A percentile compares a stretch with the other conserved stretches of the same genome.
phyloP scores from a whole-genome alignment of 2,329 filamentous ascomycete genomes.

The Cordyceps farinosa region DNA sequence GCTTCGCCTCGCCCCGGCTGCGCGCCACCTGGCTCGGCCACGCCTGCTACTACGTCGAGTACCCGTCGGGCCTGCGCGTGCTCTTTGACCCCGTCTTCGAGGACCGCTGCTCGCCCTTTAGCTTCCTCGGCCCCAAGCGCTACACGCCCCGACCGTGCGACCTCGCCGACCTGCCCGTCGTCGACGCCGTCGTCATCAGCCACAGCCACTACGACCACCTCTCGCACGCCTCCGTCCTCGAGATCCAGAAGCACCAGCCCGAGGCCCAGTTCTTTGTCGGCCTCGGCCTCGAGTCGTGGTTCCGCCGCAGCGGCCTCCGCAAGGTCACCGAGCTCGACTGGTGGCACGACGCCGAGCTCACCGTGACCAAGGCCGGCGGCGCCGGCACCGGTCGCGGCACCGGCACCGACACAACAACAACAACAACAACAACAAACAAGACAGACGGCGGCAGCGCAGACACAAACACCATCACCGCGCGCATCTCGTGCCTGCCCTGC shows the following conservation, averaged over 20 bases:
- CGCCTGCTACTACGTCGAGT: slow-evolving; percentile 90
- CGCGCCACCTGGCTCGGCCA: slow-evolving; percentile 94
- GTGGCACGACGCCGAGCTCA: slow-evolving; percentile 84
- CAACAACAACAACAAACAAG: too few species aligned
- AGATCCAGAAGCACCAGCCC: slow-evolving; percentile 68
- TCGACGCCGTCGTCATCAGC: slow-evolving; percentile 76
- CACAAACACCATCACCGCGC: slow-evolving; percentile 58
- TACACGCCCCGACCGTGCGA: slow-evolving; percentile 75
- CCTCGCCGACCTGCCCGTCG: slow-evolving; percentile 70
- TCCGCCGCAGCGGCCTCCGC: slow-evolving; percentile 62
- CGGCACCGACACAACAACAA: background rate
- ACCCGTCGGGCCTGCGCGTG: slow-evolving; percentile 78
- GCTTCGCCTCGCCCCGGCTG: slow-evolving; percentile 55
- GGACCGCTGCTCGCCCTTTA: slow-evolving; percentile 76
- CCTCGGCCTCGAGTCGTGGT: slow-evolving; percentile 80
- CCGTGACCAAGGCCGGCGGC: slow-evolving; percentile 40
- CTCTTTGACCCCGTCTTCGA: slow-evolving; percentile 94
- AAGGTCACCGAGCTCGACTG: slow-evolving; percentile 90
- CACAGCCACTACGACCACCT: slow-evolving; percentile 95
- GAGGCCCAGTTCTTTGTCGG: slow-evolving; percentile 86
- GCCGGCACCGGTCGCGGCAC: slow-evolving; percentile 21
- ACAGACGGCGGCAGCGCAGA: too few species aligned
- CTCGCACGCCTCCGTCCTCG: slow-evolving; percentile 68
- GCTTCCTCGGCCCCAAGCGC: slow-evolving; percentile 67
- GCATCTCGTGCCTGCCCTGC: slow-evolving; percentile 74